These are phyloP conservation scores for Euphorbia peplus DNA, from an alignment of 345 rosid genomes.

Conservation along the genomic window DNA sequence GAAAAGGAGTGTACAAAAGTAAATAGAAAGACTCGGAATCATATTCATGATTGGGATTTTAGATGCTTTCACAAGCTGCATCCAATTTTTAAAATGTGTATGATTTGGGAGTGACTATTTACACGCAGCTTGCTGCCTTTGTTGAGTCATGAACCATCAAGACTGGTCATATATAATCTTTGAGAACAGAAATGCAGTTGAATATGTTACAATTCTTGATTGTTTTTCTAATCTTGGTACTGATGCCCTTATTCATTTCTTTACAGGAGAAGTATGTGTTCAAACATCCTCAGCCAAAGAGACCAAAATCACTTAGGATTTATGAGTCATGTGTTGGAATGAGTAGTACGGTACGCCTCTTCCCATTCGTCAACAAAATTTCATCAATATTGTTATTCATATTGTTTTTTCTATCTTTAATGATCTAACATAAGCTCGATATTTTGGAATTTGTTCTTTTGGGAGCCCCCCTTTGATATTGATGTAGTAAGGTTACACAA, in stretches of 20 bases:
- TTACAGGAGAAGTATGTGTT: constrained; percentile 76
- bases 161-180: not conserved
- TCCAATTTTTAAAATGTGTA: not conserved
- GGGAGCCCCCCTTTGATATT: not conserved
- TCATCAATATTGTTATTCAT: not conserved
- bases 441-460: not conserved
- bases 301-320: constrained; percentile 80
- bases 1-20: not conserved
- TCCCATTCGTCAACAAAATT: constrained; percentile 6
- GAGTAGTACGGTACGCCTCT: constrained; percentile 82
- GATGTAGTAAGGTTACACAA: not conserved
- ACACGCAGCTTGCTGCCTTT: not conserved
- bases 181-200: not conserved
- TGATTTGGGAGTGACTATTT: not conserved
- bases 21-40: not conserved
- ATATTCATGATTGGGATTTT: not conserved
- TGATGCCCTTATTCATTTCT: constrained; percentile 20
- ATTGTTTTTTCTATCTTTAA: constrained; percentile 1
- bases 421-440: not conserved
- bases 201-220: not conserved
- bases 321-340: constrained; percentile 96
- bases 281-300: constrained; percentile 82
- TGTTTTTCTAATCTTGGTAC: constrained; percentile 10
- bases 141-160: not conserved
- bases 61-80: not conserved